These are phyloP conservation scores for Clavulina sp. DNA, from an alignment of 768 basidiomycete species.

Conservation along the genomic window DNA sequence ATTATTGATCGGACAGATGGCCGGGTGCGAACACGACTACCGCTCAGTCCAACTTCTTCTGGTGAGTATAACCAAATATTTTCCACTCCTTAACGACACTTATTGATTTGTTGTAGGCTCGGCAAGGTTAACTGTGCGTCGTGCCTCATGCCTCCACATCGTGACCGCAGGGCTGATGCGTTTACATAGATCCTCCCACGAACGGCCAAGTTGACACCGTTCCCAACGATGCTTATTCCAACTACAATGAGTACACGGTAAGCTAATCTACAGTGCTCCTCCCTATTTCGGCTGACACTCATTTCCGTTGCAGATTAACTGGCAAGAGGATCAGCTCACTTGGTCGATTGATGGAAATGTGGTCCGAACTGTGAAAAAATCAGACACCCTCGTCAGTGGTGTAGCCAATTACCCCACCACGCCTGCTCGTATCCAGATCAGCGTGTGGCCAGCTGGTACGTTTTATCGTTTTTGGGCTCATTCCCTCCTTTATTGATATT, in stretches of 20 bases:
- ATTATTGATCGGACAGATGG: constrained; percentile 7
- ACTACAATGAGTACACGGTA: constrained; percentile 65
- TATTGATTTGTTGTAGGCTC: constrained; percentile 22
- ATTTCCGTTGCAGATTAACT: constrained; percentile 46
- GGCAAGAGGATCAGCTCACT: constrained; percentile 48
- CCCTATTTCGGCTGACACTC: not conserved
- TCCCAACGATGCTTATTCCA: constrained; percentile 38
- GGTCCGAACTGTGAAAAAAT: constrained; percentile 49
- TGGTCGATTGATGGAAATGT: constrained; percentile 55
- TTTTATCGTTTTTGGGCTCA: not conserved
- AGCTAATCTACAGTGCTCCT: constrained; percentile 14
- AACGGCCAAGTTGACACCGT: constrained; percentile 20
- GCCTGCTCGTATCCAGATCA: constrained; percentile 65
- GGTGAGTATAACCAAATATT: constrained; percentile 35
- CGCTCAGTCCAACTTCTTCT: constrained; percentile 69
- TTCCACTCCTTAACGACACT: too few species aligned
- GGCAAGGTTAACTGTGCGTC: constrained; percentile 6
- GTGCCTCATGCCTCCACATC: not conserved
- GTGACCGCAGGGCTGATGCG: constrained; percentile 21
- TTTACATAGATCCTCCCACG: constrained; percentile 32
- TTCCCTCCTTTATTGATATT: constrained; percentile 23
- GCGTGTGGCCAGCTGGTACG: constrained; percentile 14
- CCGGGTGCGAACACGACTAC: constrained; percentile 30
- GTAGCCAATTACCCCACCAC: constrained; percentile 53
- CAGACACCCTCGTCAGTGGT: constrained; percentile 38